Base-by-base conservation (phyloP, 805 yeast genomes). In the Kluyveromyces nonfermentans region DNA sequence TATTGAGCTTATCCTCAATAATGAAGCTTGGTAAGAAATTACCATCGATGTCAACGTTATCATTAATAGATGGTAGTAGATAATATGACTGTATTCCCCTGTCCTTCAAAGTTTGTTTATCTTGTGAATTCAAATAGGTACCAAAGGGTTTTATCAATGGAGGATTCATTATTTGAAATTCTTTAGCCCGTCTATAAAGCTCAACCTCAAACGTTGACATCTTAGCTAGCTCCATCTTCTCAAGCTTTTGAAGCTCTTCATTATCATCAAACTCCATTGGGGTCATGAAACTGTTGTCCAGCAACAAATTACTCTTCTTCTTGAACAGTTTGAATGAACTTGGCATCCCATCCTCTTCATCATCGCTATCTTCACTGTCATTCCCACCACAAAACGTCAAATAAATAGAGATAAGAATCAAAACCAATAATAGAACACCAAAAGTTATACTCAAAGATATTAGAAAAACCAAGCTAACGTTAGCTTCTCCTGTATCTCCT, bases 61-160 rank as follows among this genome's bases (percentile, higher is more conserved):
- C 67, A 44, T 63, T 62, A 2, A 62, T 60, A 34, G 63, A 59
- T 4, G 67, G 65, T 30, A 62, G 45, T 30, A 63, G 55, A 41
- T 48, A 59, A 43, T 59, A 63, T 20, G 63, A 55, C 49, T 62
- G 66, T 16, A 63, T 57, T 4, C 68, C 68, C 20, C 68, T 50
- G 41, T 62, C 67, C 37, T 56, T 59, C 20, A 63, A 56, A 38
- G 56, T 51, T 36, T 56, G 57, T 22, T 48, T 44, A 42, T 61
- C 62, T 19, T 49, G 47, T 10, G 50, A 50, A 19, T 53, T 54
- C 32, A 59, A 48, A 43, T 49, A 62, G 2, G 62, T 54, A 7
- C 63, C 64, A 45, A 63, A 60, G 25, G 57, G 57, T 40, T 57
- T 55, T 1, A 59, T 55, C 17, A 50, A 44, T 3, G 68, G 64